Evolutionary conservation across 192 early-diverging fungal species (phyloP).

Genomic region (Phlyctochytrium planicorne): DNA sequence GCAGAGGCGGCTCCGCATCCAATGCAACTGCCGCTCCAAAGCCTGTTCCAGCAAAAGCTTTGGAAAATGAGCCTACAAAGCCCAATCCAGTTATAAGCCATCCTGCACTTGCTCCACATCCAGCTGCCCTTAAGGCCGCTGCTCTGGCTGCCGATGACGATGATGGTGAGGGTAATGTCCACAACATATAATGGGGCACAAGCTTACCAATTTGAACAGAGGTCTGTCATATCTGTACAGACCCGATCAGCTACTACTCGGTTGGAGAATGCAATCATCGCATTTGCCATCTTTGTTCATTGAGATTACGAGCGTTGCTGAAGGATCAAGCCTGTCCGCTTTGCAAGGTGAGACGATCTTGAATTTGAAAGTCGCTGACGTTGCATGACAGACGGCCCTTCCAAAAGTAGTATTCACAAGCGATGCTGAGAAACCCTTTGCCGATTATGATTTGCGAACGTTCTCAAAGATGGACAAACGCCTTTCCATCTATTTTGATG

Average conservation of each 20-base stretch:
- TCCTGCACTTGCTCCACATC: not conserved
- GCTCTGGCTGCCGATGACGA: not conserved
- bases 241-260: slow-evolving; percentile 75
- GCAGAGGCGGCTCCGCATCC: not conserved
- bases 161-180: too few species aligned
- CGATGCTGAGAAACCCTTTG: slow-evolving; percentile 49
- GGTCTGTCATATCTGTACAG: slow-evolving; percentile 88
- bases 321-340: slow-evolving; percentile 81
- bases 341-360: slow-evolving; percentile 73
- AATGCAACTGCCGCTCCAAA: not conserved
- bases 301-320: slow-evolving; percentile 86
- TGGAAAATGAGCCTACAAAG: not conserved
- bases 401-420: slow-evolving; percentile 75
- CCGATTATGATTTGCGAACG: slow-evolving; percentile 33
- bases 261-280: slow-evolving; percentile 88
- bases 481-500: slow-evolving; percentile 74
- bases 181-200: too few species aligned
- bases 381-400: slow-evolving; percentile 64
- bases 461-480: slow-evolving; percentile 65
- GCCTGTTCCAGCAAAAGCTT: too few species aligned
- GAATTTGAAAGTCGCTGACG: not conserved
- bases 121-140: not conserved
- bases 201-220: slow-evolving; percentile 21
- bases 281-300: slow-evolving; percentile 90
- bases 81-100: too few species aligned